Conservation (phyloP, 345 rosid genomes). For the Durio zibethinus region DNA sequence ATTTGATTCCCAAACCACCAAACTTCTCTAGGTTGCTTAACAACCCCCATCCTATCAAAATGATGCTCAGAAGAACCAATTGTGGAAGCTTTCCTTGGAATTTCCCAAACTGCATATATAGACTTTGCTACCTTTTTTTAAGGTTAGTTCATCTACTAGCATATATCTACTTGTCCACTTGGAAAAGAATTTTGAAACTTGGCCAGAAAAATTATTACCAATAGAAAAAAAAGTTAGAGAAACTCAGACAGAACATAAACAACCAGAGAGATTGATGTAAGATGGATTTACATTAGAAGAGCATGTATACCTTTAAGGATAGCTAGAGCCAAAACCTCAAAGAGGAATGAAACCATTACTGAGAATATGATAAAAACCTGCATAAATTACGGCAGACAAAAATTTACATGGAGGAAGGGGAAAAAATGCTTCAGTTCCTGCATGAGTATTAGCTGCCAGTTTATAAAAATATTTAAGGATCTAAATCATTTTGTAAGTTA, state of each 20-base stretch:
- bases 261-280: background rate
- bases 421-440: background rate
- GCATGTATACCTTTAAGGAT: constrained; percentile 62
- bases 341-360: constrained; percentile 45
- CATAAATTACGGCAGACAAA: constrained; percentile 19
- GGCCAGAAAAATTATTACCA: background rate
- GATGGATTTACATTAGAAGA: constrained; percentile 3
- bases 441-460: background rate
- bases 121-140: background rate
- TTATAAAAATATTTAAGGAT: background rate
- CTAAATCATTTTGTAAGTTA: background rate
- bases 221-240: background rate
- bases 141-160: background rate
- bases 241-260: background rate
- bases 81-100: background rate
- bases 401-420: background rate
- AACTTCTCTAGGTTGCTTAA: background rate
- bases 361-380: constrained; percentile 95
- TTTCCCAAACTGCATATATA: background rate
- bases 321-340: constrained; percentile 60
- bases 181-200: background rate
- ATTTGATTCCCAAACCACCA: background rate
- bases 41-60: background rate
- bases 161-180: background rate
- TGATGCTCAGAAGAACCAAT: background rate